Evolutionary conservation across 2,329 filamentous ascomycete species (phyloP), one percentile per base, ranked within the genome.

Genomic region (Nemania sp.): DNA sequence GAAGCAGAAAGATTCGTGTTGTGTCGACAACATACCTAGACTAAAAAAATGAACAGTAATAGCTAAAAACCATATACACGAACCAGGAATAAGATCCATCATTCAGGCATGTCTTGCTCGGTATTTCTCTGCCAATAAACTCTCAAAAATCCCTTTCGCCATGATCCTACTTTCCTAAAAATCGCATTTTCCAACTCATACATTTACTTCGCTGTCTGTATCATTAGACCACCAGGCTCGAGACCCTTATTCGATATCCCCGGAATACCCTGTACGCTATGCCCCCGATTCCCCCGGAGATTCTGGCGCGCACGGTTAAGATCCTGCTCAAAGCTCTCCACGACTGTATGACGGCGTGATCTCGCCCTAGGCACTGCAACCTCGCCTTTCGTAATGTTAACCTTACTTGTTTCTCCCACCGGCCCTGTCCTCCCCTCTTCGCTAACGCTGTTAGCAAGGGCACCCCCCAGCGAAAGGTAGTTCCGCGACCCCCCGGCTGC

Each of bases 381-480:
- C 15, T 27, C 53, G 6, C 49, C 24, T 24, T 35, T 29, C 10
- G 11, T 18, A 5, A 26, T 53, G 32, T 24, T 26, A 43, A 13
- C 4, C 43, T 64, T 47, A 45, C 55, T 35, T 22, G 11, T 29
- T 32, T 35, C 38, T 24, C 27, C 45, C 10, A 47, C 45, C 29
- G 32, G 43, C 11, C 45, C 5, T 11, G n/a, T 47, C 45, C n/a
- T 20, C 22, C 11, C 6, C 43, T 20, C 51, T 64, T 20, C n/a
- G n/a, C n/a, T n/a, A n/a, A n/a, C n/a, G n/a, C 41, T 51, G 26
- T 51, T 62, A 1, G 73, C 77, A 7, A 29, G 18, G 29, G 24
- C 5, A 3, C 22, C 24, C n/a, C 80, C 83, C 1, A 87, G 76
- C 67, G 79, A 80, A 47, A 86, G 79, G 69, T 87, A 87, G 62